Base-by-base conservation (phyloP, 2,329 filamentous ascomycete genomes). In the Septoria petroselini region DNA sequence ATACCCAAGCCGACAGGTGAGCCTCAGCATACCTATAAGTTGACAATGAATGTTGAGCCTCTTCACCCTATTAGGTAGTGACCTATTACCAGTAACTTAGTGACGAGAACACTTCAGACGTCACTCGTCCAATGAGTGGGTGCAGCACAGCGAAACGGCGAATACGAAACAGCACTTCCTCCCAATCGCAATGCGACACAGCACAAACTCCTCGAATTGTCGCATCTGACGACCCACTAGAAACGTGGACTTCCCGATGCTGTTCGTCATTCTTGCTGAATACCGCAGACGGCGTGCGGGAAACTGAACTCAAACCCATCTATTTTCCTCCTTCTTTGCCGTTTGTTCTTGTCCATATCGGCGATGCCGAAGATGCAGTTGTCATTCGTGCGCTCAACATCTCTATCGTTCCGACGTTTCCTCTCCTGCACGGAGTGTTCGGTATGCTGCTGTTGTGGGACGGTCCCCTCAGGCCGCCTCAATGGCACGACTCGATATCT, bases 181-280 rank as follows among this genome's bases (percentile, higher is more conserved):
- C 46, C 38, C 46, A 41, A 41, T 48, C 29, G 46, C 25, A 29
- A 41, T 19, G 46, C 46, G 35, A 35, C 19, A 30, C 30, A 29
- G 45, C 29, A 19, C 27, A 19, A 25, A 17, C 23, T 17, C 15
- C 15, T 30, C 35, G 15, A 30, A 47, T 31, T 39, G 33, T 38
- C 15, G 33, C 23, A 47, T 31, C 27, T 33, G 17, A 40, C 14
- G n/a, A 14, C n/a, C 34, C 35, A 15, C 8, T 15, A 17, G 21
- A 25, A 47, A 47, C 44, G 44, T 47, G 44, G 35, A 40, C 21
- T 23, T 38, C 42, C 42, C 42, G 42, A 46, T 46, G 42, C 27
- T 18, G 14, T 43, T 44, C 41, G 41, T 44, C 41, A 44, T 44
- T 27, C 14, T 21, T 44, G 14, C 30, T 23, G 19, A 44, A 44